Evolutionary conservation across 371 early-diverging fungal species (phyloP).

Genomic region (Mucor velutinosus): DNA sequence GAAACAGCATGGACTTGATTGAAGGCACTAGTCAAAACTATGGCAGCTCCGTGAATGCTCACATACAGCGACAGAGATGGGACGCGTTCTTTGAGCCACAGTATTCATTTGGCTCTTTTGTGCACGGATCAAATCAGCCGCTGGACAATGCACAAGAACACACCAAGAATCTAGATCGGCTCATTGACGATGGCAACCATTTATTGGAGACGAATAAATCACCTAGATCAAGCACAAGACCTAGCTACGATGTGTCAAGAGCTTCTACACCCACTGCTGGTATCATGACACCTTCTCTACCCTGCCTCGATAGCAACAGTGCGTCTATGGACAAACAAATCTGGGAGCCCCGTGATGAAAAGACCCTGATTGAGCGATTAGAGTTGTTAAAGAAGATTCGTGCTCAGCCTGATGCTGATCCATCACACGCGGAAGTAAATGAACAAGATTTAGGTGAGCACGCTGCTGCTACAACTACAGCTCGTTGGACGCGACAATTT

Average conservation of each 20-base stretch:
- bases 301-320: background rate
- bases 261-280: constrained; percentile 1
- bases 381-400: constrained; percentile 25
- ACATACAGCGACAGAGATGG: constrained; percentile 23
- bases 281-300: constrained; percentile 13
- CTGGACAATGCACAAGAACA: constrained; percentile 7
- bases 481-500: constrained; percentile 16
- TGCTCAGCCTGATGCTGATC: background rate
- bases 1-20: constrained; percentile 27
- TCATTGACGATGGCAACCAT: constrained; percentile 12
- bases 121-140: constrained; percentile 10
- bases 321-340: background rate
- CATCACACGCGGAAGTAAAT: background rate
- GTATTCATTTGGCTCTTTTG: constrained; percentile 25
- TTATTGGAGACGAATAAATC: background rate
- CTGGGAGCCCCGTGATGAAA: constrained; percentile 14
- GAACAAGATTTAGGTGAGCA: background rate
- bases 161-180: constrained; percentile 16
- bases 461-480: background rate
- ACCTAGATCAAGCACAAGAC: background rate
- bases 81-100: constrained; percentile 30
- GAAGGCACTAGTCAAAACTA: constrained; percentile 11
- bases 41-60: constrained; percentile 12
- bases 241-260: constrained; percentile 8
- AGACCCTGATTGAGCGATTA: constrained; percentile 12